Conservation (phyloP, 345 rosid species). For the Brassica cretica region DNA sequence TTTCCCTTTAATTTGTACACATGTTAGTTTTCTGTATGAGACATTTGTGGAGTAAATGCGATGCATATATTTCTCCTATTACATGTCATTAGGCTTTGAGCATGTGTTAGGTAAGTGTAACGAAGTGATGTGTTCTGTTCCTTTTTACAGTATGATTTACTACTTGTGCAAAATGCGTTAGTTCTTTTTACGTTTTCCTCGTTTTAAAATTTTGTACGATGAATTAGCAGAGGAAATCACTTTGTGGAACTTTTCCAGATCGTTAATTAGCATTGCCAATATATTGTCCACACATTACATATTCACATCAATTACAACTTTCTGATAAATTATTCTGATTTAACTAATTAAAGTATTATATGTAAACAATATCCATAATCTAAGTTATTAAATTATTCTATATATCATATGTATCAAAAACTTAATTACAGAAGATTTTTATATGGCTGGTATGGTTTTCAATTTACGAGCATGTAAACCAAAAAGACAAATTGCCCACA, state of each 20-base stretch:
- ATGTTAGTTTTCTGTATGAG: background rate
- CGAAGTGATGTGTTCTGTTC: background rate
- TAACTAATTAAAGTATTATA: background rate
- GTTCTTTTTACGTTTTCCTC: background rate
- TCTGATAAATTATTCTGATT: background rate
- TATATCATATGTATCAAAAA: background rate
- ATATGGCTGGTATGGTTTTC: background rate
- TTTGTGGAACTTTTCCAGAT: background rate
- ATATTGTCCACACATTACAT: background rate
- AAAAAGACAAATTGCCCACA: background rate
- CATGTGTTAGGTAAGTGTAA: background rate
- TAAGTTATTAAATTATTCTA: too few species aligned
- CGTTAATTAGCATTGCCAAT: background rate
- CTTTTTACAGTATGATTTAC: background rate
- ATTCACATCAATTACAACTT: background rate
- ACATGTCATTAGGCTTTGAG: background rate
- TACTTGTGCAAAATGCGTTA: background rate
- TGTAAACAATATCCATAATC: background rate
- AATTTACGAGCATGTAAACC: background rate
- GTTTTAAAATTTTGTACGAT: background rate
- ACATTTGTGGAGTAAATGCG: background rate
- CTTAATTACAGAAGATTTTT: background rate
- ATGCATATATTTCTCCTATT: background rate
- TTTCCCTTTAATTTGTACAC: background rate
- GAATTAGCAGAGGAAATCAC: background rate